A percentile compares a stretch with the other conserved stretches of the same genome.
Evolutionary conservation across 2,329 filamentous ascomycete genomes (phyloP).

Genomic region (Rachicladosporium sp.): DNA sequence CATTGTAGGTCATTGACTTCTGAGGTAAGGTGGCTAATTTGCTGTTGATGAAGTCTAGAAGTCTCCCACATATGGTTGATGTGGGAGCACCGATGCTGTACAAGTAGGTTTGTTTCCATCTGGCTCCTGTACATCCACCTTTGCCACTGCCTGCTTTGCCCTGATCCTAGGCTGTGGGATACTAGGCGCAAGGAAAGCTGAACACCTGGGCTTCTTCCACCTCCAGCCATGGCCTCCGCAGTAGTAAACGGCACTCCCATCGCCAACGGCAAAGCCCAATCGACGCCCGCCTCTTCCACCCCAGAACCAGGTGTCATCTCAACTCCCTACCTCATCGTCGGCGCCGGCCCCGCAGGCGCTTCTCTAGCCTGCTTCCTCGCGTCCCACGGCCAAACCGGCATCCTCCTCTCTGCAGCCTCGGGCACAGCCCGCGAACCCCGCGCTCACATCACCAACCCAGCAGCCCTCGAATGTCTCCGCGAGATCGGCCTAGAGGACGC

Average conservation of each 20-base stretch:
- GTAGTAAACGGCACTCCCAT: not conserved
- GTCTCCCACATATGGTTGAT: too few relatives aligned
- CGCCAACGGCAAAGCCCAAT: conserved; percentile 2
- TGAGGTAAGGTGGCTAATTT: too few relatives aligned
- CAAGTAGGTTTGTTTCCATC: too few relatives aligned
- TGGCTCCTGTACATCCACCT: too few relatives aligned
- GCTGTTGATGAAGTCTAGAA: too few relatives aligned
- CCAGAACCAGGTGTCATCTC: conserved; percentile 1
- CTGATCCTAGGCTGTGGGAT: too few relatives aligned
- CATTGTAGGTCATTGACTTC: too few relatives aligned
- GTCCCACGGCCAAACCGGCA: conserved; percentile 32
- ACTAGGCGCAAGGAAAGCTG: too few relatives aligned
- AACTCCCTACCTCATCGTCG: conserved; percentile 21
- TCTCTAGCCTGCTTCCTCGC: conserved; percentile 23
- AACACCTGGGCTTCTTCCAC: too few relatives aligned
- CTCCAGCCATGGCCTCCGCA: too few relatives aligned
- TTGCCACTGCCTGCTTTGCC: too few relatives aligned
- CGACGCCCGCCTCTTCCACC: not conserved
- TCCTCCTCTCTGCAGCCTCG: conserved; percentile 40
- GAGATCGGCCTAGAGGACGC: conserved; percentile 33
- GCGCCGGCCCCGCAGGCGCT: conserved; percentile 24
- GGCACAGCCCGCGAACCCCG: conserved; percentile 45
- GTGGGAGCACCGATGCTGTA: too few relatives aligned
- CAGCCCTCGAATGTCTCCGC: conserved; percentile 39
- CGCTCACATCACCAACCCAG: conserved; percentile 50